These are phyloP conservation scores for Fusarium irregulare DNA, from an alignment of 2,329 filamentous ascomycete species.

Conservation along the genomic window DNA sequence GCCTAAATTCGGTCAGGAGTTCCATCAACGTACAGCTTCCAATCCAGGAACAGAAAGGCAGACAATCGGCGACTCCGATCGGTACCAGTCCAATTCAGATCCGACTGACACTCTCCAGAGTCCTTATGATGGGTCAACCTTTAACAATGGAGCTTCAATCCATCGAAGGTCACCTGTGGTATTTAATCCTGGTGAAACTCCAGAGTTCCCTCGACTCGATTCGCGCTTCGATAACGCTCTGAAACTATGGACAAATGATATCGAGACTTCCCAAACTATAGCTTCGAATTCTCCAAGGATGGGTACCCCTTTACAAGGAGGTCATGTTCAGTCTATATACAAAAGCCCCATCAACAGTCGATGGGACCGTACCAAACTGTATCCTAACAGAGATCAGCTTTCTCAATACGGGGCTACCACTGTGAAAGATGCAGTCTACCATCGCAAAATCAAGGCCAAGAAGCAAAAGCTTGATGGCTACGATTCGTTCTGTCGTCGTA, in stretches of 20 bases:
- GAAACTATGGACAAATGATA: background rate
- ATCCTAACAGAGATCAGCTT: background rate
- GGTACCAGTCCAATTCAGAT: background rate
- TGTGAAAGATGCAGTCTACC: background rate
- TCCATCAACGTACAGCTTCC: background rate
- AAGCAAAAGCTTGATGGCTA: constrained; percentile 6
- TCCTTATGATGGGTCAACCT: too few species aligned
- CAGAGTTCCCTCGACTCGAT: background rate
- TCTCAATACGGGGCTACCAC: background rate
- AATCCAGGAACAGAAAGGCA: background rate
- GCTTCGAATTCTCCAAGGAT: background rate
- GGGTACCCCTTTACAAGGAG: background rate
- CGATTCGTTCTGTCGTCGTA: background rate
- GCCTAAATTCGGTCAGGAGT: background rate
- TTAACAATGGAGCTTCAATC: background rate
- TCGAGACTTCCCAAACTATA: background rate
- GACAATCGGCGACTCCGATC: background rate
- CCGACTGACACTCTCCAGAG: background rate
- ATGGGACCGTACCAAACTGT: background rate
- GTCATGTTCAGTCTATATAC: background rate
- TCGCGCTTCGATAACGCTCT: too few species aligned
- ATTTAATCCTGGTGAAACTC: background rate
- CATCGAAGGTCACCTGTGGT: background rate
- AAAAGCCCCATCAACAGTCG: background rate
- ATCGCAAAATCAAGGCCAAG: background rate